A percentile compares a stretch with the other conserved stretches of the same genome.
Conservation (phyloP, 495 filamentous ascomycete genomes). For the Cladorrhinum samala region DNA sequence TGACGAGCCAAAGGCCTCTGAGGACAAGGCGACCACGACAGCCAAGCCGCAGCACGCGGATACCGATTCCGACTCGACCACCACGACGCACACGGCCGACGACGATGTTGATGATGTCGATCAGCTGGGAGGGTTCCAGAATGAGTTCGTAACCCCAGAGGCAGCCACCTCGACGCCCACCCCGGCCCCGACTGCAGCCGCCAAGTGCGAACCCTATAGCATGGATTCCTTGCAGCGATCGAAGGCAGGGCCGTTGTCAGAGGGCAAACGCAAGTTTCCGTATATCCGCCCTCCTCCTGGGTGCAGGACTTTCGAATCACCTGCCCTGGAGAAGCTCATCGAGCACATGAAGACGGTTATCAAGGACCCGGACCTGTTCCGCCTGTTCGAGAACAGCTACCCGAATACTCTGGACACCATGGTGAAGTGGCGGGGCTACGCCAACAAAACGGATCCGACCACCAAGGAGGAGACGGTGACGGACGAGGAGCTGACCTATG, state of each 20-base stretch:
- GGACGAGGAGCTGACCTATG: constrained; percentile 57
- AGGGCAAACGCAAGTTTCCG: constrained; percentile 42
- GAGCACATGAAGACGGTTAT: constrained; percentile 41
- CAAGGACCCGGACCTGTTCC: constrained; percentile 52
- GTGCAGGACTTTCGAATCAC: constrained; percentile 54
- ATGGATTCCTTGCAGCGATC: constrained; percentile 18
- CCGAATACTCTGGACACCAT: constrained; percentile 59
- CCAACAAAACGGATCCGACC: constrained; percentile 27
- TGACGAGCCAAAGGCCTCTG: background rate
- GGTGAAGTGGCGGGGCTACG: constrained; percentile 54
- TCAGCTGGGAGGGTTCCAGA: background rate
- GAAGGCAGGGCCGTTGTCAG: constrained; percentile 32
- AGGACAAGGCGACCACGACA: background rate
- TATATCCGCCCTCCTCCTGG: constrained; percentile 49
- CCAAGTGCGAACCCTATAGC: constrained; percentile 7
- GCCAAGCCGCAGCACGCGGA: background rate
- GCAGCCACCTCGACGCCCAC: background rate
- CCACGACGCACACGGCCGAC: background rate
- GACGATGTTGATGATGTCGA: background rate
- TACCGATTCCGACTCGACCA: background rate
- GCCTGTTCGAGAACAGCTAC: constrained; percentile 56
- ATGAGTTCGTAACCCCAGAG: background rate
- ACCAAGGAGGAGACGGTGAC: constrained; percentile 31
- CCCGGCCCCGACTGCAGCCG: background rate
- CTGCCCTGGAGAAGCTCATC: constrained; percentile 47